Conservation (phyloP, 352 stramenopile genomes). For the Globisporangium sylvaticum region DNA sequence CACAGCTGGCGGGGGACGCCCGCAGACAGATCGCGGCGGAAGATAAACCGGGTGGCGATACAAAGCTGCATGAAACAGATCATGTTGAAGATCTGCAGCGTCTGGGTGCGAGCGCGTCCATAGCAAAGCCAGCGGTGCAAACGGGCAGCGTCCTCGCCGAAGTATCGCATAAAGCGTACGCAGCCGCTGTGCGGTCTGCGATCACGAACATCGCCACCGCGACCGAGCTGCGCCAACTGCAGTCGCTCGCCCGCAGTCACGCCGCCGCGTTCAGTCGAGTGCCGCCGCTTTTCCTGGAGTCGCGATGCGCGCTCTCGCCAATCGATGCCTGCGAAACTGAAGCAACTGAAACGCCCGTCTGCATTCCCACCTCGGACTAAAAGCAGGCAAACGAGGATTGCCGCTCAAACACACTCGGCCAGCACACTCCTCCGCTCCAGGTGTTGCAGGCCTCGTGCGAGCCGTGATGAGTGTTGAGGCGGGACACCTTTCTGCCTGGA, state of each 20-base stretch:
- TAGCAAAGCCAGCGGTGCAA: conserved; percentile 6
- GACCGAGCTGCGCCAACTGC: conserved; percentile 25
- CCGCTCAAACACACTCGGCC: background rate
- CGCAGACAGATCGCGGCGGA: conserved; percentile 1
- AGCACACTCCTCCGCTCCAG: background rate
- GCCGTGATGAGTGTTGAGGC: conserved; percentile 5
- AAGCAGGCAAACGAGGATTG: background rate
- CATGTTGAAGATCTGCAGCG: background rate
- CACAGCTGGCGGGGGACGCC: background rate
- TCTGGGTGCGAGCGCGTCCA: background rate
- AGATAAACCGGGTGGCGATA: background rate
- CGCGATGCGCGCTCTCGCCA: background rate
- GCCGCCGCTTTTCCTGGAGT: conserved; percentile 11
- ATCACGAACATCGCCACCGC: conserved; percentile 16
- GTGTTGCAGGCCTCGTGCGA: background rate
- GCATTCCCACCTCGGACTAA: background rate
- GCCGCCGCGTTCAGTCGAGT: conserved; percentile 27
- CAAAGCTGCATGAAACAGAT: background rate
- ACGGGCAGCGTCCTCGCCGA: background rate
- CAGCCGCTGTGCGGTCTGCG: conserved; percentile 18
- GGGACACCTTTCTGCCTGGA: background rate
- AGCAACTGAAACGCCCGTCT: conserved; percentile 1
- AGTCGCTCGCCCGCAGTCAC: conserved; percentile 26
- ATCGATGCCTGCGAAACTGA: background rate
- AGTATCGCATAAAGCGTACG: conserved; percentile 20